Evolutionary conservation across 805 yeast genomes (phyloP), one percentile per base, ranked within the genome.

Genomic region (Wickerhamomyces canadensis): DNA sequence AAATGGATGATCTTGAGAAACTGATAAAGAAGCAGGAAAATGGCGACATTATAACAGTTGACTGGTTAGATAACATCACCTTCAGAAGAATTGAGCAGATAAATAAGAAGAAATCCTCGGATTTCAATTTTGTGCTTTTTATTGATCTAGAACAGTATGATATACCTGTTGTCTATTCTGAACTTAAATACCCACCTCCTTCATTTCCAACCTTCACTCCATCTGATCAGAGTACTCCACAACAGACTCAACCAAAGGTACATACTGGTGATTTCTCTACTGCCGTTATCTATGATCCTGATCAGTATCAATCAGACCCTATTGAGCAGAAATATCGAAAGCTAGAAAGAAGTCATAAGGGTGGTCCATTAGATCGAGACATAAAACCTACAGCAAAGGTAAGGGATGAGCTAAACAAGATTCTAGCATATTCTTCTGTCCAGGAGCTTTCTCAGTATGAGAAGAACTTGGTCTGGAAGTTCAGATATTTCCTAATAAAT

Each of bases 391-490:
- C 91, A 15, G 82, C 95, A 4, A 83, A 79, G 50, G 69, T 81
- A 25, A 68, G 96, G 48, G 87, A 81, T 43, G 84, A 84, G 46
- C 68, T 91, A 37, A 69, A 75, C 40, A 68, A 65, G 31, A 85
- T 89, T 5, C 65, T 91, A 36, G 67, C 68, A 18, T 85, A 80
- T 52, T 89, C 96, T 3, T 88, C 96, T 4, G 91, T 86, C 31
- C 84, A 84, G 36, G 84, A 79, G 47, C 65, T 93, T 33, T 73
- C 81, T 6, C 89, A 84, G 35, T 79, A 81, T 53, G 96, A 91
- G 48, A 86, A 84, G 63, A 86, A 87, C 45, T 61, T 87, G 52
- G 71, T 91, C 9, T 91, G 98, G 97, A 85, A 84, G 58, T 91
- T 83, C 60, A 64, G 98, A 37, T 93, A 84, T 61, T 89, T 80